Percentiles rank a stretch among this genome's conserved stretches.
Conservation (phyloP, 2,329 filamentous ascomycete species). For the Nemania abortiva region DNA sequence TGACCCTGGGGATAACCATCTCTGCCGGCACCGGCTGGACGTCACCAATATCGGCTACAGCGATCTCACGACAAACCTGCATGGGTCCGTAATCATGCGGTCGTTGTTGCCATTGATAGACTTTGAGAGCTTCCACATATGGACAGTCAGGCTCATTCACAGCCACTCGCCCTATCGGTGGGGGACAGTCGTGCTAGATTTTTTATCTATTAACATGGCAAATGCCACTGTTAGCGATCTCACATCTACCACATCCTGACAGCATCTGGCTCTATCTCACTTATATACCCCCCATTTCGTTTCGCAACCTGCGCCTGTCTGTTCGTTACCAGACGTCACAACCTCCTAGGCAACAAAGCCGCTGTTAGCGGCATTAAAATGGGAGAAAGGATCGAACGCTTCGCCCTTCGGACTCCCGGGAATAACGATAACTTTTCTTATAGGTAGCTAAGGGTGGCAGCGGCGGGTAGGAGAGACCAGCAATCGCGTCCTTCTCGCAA, state of each 20-base stretch:
- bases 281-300: conserved; percentile 1
- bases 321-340: conserved; percentile 18
- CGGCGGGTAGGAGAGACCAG: conserved; percentile 3
- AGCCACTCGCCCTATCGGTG: conserved; percentile 14
- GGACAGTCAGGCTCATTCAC: conserved; percentile 18
- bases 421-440: conserved; percentile 1
- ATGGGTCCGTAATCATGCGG: conserved; percentile 24
- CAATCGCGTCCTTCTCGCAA: conserved; percentile 17
- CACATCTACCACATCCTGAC: conserved; percentile 21
- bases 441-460: background rate
- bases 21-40: conserved; percentile 16
- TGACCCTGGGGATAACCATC: background rate
- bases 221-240: conserved; percentile 28
- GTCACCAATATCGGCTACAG: conserved; percentile 15
- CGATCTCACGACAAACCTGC: conserved; percentile 33
- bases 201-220: conserved; percentile 21
- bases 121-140: conserved; percentile 21
- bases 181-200: conserved; percentile 8
- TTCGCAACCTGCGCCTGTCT: conserved; percentile 15
- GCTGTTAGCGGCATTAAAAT: conserved; percentile 17
- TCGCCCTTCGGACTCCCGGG: conserved; percentile 25
- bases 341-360: conserved; percentile 18
- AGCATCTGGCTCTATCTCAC: conserved; percentile 26
- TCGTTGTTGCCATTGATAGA: background rate
- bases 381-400: background rate